These are phyloP conservation scores for Metrosideros polymorpha DNA, from an alignment of 441 rosid species.

Conservation along the genomic window DNA sequence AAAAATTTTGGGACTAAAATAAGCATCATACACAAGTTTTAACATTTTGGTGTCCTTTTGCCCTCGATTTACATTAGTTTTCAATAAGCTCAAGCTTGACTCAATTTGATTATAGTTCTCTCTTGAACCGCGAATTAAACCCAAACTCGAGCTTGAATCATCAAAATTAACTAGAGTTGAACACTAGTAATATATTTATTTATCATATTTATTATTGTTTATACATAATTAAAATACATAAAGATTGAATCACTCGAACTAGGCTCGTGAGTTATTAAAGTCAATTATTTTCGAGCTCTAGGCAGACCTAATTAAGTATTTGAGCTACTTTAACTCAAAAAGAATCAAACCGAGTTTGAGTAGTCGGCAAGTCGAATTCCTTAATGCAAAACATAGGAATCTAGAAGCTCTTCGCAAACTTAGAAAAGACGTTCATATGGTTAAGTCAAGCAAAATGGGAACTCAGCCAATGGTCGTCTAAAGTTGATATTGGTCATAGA, in stretches of 20 bases:
- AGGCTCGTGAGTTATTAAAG: not conserved
- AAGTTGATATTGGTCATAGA: not conserved
- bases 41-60: too few relatives aligned
- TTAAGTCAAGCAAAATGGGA: not conserved
- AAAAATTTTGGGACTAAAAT: too few relatives aligned
- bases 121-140: not conserved
- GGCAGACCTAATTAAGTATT: not conserved
- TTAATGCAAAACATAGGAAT: not conserved
- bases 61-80: not conserved
- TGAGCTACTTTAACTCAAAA: not conserved
- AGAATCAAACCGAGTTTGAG: not conserved
- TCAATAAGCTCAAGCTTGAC: not conserved
- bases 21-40: too few relatives aligned
- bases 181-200: not conserved
- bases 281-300: not conserved
- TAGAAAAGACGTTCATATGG: not conserved
- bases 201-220: not conserved
- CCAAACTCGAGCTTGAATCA: not conserved
- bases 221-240: not conserved
- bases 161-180: not conserved
- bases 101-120: not conserved
- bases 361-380: not conserved
- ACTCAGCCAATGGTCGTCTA: not conserved
- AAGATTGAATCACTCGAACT: not conserved
- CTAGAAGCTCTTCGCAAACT: not conserved